Percentiles rank a stretch among this genome's conserved stretches.
These are phyloP conservation scores for Scutellaria minor DNA, from an alignment of 257 asterid genomes.

Conservation along the genomic window DNA sequence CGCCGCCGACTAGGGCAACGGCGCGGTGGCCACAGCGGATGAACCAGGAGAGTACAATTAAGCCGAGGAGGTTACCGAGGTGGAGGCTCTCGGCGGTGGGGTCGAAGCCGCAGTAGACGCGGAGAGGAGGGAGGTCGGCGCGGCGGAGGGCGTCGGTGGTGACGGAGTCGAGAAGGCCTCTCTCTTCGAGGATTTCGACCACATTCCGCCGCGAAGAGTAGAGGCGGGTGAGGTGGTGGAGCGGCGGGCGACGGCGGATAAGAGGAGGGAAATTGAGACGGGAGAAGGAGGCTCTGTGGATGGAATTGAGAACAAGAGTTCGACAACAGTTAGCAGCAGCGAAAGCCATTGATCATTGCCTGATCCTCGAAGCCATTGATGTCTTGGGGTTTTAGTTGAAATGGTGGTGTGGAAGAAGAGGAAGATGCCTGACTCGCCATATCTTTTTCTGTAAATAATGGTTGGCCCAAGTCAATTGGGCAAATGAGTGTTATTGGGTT, in stretches of 20 bases:
- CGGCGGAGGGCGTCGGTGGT: conserved; percentile 62
- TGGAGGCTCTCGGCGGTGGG: conserved; percentile 96
- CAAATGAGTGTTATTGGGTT: no score
- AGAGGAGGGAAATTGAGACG: conserved; percentile 29
- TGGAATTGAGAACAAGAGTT: conserved; percentile 36
- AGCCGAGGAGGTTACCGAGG: conserved; percentile 82
- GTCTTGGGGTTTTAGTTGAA: background rate
- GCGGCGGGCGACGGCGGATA: conserved; percentile 28
- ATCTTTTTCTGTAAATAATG: no score
- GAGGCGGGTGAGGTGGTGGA: conserved; percentile 33
- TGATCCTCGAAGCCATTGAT: background rate
- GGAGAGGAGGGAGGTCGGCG: conserved; percentile 46
- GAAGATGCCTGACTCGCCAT: background rate
- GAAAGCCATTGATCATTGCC: conserved; percentile 37
- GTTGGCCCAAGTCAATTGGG: no score
- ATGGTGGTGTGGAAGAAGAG: background rate
- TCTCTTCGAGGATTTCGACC: conserved; percentile 68
- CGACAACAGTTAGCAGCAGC: conserved; percentile 38
- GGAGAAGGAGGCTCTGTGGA: conserved; percentile 24
- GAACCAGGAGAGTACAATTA: conserved; percentile 92
- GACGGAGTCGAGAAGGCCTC: conserved; percentile 79
- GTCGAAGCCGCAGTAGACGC: conserved; percentile 92
- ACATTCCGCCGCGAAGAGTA: conserved; percentile 54
- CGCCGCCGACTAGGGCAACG: conserved; percentile 89
- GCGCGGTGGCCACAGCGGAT: conserved; percentile 77